Percentiles rank a stretch among this genome's conserved stretches.
These are phyloP conservation scores for Dalbergia oliveri DNA, from an alignment of 306 rosid genomes.

Conservation along the genomic window DNA sequence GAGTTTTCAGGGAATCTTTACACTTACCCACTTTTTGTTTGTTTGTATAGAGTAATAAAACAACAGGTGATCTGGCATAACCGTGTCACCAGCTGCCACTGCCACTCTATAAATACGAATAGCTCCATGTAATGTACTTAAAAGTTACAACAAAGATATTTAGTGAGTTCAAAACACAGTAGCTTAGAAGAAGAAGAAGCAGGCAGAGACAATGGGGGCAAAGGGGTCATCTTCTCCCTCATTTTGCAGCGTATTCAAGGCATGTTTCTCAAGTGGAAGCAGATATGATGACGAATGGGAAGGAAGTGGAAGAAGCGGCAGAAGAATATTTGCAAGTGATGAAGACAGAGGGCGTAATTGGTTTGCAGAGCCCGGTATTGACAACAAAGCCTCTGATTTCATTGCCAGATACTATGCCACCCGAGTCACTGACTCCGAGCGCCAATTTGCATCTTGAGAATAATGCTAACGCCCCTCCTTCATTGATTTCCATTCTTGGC, in stretches of 20 bases:
- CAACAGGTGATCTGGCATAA: background rate
- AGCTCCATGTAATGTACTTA: background rate
- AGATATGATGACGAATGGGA: conserved; percentile 55
- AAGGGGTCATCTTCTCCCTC: conserved; percentile 59
- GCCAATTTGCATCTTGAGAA: conserved; percentile 49
- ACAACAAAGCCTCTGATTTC: conserved; percentile 74
- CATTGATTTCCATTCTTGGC: conserved; percentile 13
- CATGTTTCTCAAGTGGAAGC: conserved; percentile 65
- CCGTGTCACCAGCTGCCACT: background rate
- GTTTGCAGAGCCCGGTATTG: conserved; percentile 87
- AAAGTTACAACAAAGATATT: conserved; percentile 24
- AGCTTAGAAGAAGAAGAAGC: conserved; percentile 22
- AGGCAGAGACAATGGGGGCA: conserved; percentile 48
- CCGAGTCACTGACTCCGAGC: conserved; percentile 62
- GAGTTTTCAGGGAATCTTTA: conserved; percentile 51
- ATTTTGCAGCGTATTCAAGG: conserved; percentile 61
- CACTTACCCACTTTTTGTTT: conserved; percentile 34
- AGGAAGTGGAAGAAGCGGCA: conserved; percentile 49
- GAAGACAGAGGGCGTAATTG: conserved; percentile 65
- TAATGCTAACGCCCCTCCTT: background rate
- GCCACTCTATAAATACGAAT: conserved; percentile 54
- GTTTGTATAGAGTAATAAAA: background rate
- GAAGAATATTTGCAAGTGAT: conserved; percentile 73
- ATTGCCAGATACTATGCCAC: conserved; percentile 70
- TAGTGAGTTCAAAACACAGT: background rate